Base-by-base conservation (phyloP, 176 grass and related monocot genomes). In the Zoysia pacifica region DNA sequence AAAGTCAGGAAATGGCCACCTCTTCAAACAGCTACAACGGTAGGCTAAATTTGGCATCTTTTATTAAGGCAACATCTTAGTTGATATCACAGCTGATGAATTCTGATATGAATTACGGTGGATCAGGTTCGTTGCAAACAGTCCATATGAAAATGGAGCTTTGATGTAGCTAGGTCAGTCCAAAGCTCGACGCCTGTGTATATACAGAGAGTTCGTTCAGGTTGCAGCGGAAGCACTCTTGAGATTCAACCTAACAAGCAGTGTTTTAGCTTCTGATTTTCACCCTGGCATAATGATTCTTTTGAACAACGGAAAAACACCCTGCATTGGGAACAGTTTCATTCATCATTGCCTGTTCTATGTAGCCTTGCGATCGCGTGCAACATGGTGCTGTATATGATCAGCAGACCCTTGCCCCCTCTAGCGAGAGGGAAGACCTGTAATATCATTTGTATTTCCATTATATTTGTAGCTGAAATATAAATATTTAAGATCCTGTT, bases 71-170 rank as follows among this genome's bases (percentile, higher is more conserved):
- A 37, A 7, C 65, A 39, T 35, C 50, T 65, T 16, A 54, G 51
- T 74, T 52, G 73, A 47, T 20, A 2, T 40, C 8, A 1, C 48
- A 47, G 4, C 49, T 71, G 52, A 13, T 54, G 18, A 79, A 40
- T 79, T 12, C 70, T 85, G 46, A 87, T 64, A 74, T 20, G 45
- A 37, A 75, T 56, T 6, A 70, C 46, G 39, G 8, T 70, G 5
- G 35, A 28, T 42, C 87, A 97, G 94, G 94, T 51, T 79, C 87
- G 48, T 86, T 88, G 76, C 87, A 91, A 85, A 80, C 83, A 88
- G 91, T 89, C 87, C 89, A 94, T 76, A 94, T 94, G 91, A 97
- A 97, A 87, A 97, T 91, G 89, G 94, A 97, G 86, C 89, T 90
- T 72, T 97, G 87, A 94, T 36, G 67, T 35, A 19, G 18, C 5